Conservation (phyloP, 176 grass and related monocot genomes). For the Paspalum vaginatum region DNA sequence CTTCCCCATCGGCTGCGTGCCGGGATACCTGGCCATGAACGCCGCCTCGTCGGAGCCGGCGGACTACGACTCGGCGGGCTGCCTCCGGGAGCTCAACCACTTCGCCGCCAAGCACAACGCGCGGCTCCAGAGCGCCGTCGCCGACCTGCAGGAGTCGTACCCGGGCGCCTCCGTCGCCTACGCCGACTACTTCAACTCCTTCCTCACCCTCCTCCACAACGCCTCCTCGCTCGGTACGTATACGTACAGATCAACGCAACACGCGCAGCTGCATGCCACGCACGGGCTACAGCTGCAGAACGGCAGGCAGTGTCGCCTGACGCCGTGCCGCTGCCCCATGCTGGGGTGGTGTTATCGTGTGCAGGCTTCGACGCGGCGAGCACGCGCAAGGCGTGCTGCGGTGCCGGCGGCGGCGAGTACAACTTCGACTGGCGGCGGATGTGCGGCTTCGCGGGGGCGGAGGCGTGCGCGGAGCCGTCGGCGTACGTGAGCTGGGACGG, state of each 20-base stretch:
- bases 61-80: slow-evolving; percentile 59
- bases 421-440: slow-evolving; percentile 66
- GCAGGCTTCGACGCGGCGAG: slow-evolving; percentile 63
- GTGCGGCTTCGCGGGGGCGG: slow-evolving; percentile 59
- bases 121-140: slow-evolving; percentile 54
- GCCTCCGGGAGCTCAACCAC: slow-evolving; percentile 66
- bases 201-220: slow-evolving; percentile 56
- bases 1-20: slow-evolving; percentile 87
- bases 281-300: no score
- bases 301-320: no score
- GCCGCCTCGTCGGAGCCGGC: slow-evolving; percentile 25
- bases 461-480: slow-evolving; percentile 57
- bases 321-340: no score
- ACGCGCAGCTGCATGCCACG: no score
- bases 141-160: slow-evolving; percentile 36
- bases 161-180: slow-evolving; percentile 64
- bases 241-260: no score
- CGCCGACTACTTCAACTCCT: slow-evolving; percentile 85
- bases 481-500: slow-evolving; percentile 85
- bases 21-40: slow-evolving; percentile 73
- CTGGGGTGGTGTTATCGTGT: no score
- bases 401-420: slow-evolving; percentile 60
- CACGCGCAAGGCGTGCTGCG: slow-evolving; percentile 72
- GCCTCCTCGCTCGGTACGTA: slow-evolving; percentile 53
- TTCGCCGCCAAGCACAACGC: slow-evolving; percentile 76